Conservation (phyloP, 1,284 basidiomycete genomes). For the Butyriboletus appendiculatus region DNA sequence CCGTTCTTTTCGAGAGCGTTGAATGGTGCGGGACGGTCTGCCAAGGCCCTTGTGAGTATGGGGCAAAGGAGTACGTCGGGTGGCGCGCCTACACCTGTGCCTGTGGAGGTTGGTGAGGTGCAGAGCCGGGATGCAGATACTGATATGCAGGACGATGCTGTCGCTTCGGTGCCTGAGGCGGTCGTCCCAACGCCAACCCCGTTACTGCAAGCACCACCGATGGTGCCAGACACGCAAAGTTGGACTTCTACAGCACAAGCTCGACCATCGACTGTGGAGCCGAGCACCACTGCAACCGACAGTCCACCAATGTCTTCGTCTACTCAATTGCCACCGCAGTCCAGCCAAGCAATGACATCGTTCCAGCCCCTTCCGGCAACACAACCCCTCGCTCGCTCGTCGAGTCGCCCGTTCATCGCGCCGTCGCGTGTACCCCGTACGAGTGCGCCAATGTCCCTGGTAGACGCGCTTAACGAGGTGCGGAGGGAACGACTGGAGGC, state of each 20-base stretch:
- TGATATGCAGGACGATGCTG: slow-evolving; percentile 7
- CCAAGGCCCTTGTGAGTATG: neutral
- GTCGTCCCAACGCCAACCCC: neutral
- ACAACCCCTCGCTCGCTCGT: slow-evolving; percentile 7
- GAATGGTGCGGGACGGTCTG: neutral
- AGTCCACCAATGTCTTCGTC: neutral
- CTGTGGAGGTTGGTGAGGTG: neutral
- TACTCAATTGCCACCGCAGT: slow-evolving; percentile 1
- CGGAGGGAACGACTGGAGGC: slow-evolving; percentile 9
- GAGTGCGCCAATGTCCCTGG: slow-evolving; percentile 17
- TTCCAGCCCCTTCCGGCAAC: neutral
- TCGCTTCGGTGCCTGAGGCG: neutral
- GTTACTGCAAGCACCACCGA: neutral
- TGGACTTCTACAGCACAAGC: neutral
- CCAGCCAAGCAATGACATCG: neutral
- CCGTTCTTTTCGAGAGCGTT: slow-evolving; percentile 29
- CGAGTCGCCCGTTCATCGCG: slow-evolving; percentile 16
- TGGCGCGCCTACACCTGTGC: neutral
- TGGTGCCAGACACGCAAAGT: neutral
- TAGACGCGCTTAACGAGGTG: slow-evolving; percentile 25
- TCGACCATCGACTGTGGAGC: neutral
- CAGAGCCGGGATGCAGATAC: neutral
- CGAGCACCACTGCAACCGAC: neutral
- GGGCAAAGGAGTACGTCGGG: neutral
- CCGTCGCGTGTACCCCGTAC: slow-evolving; percentile 28